Conservation (phyloP, 2,329 filamentous ascomycete species). For the Chaetomium strumarium region DNA sequence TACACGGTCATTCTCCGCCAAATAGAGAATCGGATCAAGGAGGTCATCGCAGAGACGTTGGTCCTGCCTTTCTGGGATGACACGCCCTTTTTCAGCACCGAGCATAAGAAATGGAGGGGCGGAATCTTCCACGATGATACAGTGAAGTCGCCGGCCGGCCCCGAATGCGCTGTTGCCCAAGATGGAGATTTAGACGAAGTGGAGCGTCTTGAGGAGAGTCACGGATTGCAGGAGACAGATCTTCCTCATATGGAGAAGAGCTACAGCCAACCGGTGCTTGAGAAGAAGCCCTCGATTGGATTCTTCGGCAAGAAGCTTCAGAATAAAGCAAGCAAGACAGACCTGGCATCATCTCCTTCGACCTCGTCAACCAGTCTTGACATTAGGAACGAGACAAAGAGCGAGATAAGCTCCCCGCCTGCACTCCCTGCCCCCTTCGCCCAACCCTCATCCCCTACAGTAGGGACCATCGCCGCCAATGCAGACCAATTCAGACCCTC, state of each 20-base stretch:
- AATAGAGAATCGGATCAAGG: constrained; percentile 91
- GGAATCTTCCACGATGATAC: constrained; percentile 67
- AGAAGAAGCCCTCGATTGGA: constrained; percentile 33
- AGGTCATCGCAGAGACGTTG: constrained; percentile 86
- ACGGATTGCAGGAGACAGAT: constrained; percentile 34
- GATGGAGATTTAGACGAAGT: constrained; percentile 44
- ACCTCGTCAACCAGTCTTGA: constrained; percentile 22
- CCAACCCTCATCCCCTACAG: constrained; percentile 55
- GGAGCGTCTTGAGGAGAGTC: constrained; percentile 38
- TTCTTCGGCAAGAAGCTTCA: constrained; percentile 47
- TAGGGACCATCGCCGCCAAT: constrained; percentile 61
- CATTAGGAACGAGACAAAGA: constrained; percentile 10
- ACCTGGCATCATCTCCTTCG: constrained; percentile 29
- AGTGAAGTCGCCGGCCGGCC: constrained; percentile 34
- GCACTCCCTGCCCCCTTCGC: constrained; percentile 59
- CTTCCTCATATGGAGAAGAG: constrained; percentile 51
- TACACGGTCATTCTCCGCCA: constrained; percentile 87
- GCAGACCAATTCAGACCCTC: constrained; percentile 58
- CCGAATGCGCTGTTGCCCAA: constrained; percentile 36
- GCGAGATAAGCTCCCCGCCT: constrained; percentile 40
- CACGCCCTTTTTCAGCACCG: constrained; percentile 79
- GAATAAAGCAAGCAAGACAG: constrained; percentile 34
- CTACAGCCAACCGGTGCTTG: constrained; percentile 42
- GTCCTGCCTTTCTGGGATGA: constrained; percentile 97
- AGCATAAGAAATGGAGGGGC: constrained; percentile 71